Base-by-base conservation (phyloP, 257 asterid species). In the Nicotiana undulata region DNA sequence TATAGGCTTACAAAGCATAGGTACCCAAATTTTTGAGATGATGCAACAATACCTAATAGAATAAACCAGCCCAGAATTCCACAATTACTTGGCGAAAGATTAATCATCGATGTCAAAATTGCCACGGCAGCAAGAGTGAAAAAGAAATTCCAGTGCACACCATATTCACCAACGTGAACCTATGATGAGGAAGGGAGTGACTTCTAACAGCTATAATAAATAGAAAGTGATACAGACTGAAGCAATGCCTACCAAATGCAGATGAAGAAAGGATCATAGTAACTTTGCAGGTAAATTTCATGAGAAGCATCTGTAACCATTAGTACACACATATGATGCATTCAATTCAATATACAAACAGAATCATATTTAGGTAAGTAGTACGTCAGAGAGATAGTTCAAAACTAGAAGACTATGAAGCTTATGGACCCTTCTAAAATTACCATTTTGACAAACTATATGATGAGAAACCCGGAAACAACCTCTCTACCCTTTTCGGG, bases 61-160 rank as follows among this genome's bases (percentile, higher is more conserved):
- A 96, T 85, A 59, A 88, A 51, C 78, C 90, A 87, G 40, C 99
- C 99, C 76, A 94, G 83, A 83, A 91, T 74, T 65, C 97, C 92
- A 84, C 96, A 91, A 81, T 89, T 86, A 26, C 81, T 85, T 15
- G 96, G 87, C 85, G 89, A 90, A 80, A 94, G 79, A 40, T 91
- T 90, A 65, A 96, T 83, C 75, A 92, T 60, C 67, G 94, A 90
- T 28, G 98, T 88, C 78, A 92, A 88, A 84, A 94, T 89, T 67
- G 98, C 90, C 81, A 96, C 98, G 72, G 90, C 94, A 89, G 98
- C 96, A 52, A 96, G 96, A 67, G 98, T 93, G 89, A 96, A 96
- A 82, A 96, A 94, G 94, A 96, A 96, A 88, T 96, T 96, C 98
- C 99, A 94, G 83, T 96, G 99, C 78, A 96, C 97, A 78, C 99